phyloP scores from a whole-genome alignment of 345 rosid genomes.

The Salix brachista region DNA sequence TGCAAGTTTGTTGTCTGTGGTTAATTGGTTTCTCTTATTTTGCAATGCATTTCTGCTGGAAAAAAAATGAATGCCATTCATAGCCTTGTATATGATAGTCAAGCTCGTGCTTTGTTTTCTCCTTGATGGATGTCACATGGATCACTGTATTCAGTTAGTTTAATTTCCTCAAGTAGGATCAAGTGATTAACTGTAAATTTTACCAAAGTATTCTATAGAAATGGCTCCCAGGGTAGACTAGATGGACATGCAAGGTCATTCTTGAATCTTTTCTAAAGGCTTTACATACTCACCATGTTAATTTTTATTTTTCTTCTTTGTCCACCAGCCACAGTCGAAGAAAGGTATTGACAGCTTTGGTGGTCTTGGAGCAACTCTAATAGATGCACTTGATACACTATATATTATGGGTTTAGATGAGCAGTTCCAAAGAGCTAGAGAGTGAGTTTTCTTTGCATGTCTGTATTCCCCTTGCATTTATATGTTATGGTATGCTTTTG shows the following conservation, averaged over 20 bases:
- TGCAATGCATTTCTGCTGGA: too few relatives aligned
- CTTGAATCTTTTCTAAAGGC: too few relatives aligned
- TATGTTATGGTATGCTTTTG: not conserved
- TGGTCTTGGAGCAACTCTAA: constrained; percentile 95
- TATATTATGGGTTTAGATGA: constrained; percentile 93
- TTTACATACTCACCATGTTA: not conserved
- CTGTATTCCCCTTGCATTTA: not conserved
- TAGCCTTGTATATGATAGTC: too few relatives aligned
- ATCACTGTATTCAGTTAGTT: too few relatives aligned
- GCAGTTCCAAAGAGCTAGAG: constrained; percentile 87
- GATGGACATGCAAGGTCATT: too few relatives aligned
- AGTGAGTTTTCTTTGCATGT: constrained; percentile 50
- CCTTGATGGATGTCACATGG: too few relatives aligned
- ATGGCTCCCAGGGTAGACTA: too few relatives aligned
- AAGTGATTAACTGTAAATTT: too few relatives aligned
- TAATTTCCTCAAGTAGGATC: too few relatives aligned
- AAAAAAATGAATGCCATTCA: too few relatives aligned
- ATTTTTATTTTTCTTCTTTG: not conserved
- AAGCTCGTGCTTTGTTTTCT: too few relatives aligned
- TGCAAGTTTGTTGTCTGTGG: not conserved
- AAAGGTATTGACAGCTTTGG: constrained; percentile 92
- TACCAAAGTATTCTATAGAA: too few relatives aligned
- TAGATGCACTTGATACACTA: constrained; percentile 88
- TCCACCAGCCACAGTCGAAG: constrained; percentile 72
- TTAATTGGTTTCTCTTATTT: not conserved